Evolutionary conservation across 2,329 filamentous ascomycete genomes (phyloP), one percentile per base, ranked within the genome.

Genomic region (Coniochaeta prunicola): DNA sequence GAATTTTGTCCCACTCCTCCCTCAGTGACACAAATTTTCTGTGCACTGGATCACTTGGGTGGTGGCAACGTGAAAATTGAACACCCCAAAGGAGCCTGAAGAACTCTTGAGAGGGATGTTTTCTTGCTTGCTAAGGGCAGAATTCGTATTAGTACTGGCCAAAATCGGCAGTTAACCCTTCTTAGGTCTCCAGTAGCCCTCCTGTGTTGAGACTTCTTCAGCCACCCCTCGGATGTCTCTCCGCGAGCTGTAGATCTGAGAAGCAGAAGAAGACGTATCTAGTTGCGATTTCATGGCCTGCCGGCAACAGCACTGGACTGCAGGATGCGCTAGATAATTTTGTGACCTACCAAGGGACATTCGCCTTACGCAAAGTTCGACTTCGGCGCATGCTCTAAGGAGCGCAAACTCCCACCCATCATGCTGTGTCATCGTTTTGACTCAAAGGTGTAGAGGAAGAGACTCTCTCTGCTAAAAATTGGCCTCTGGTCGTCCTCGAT

Each of bases 381-480:
- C 45, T 7, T n/a, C 13, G 3, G 24, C 13, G 17, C 24, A 30
- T 50, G 24, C 21, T 50, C 24, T 17, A 15, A 8, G 45, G 45
- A 28, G 21, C 1, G 24, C 15, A 21, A 7, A 19, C 4, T 26
- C 40, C 40, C 4, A 50, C 24, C 2, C 24, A 10, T 30, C 53
- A 33, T 24, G 53, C 33, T 6, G 17, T 55, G 53, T 31, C 36
- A 55, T 26, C 30, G 28, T 26, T 34, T 76, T 59, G 54, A 19
- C 28, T 72, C 77, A 62, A 87, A 80, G 12, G 80, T 77, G 66
- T 84, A 88, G 57, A 89, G 76, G 66, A 86, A 88, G 24, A 89
- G 71, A 1, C 76, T 76, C 63, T 86, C 76, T 53, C 83, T 78
- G 62, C 78, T 79, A 67, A 86, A 87, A 2, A 78, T 72, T 1